These are phyloP conservation scores for Orobanche coerulescens DNA, from an alignment of 257 asterid species.

Conservation along the genomic window DNA sequence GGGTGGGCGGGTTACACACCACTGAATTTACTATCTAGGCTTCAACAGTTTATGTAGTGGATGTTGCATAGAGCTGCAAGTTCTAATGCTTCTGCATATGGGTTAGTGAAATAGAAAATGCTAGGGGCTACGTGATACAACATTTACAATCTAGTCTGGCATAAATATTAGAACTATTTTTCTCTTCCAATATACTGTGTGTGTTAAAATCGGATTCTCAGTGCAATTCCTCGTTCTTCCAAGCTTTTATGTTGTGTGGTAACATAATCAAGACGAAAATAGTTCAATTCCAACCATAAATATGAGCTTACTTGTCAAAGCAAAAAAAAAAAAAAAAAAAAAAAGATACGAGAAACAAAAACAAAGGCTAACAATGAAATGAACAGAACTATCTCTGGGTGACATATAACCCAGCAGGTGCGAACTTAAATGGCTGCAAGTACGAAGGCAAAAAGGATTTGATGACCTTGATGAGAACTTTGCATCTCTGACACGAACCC, in stretches of 20 bases:
- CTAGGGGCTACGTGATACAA: neutral
- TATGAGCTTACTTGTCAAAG: constrained; percentile 16
- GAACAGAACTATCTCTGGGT: neutral
- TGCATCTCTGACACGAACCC: constrained; percentile 80
- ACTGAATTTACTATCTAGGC: neutral
- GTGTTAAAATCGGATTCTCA: neutral
- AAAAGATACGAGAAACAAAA: constrained; percentile 2
- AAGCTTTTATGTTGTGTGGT: constrained; percentile 4
- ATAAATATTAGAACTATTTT: neutral
- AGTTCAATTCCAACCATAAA: constrained; percentile 5
- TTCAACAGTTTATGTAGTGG: neutral
- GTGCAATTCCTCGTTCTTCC: constrained; percentile 14
- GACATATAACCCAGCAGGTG: constrained; percentile 1
- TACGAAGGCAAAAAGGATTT: constrained; percentile 5
- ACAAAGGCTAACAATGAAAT: neutral
- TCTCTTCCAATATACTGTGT: neutral
- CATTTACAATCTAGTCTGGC: neutral
- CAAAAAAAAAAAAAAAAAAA: no score
- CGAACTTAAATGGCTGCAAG: constrained; percentile 7
- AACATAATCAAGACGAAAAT: constrained; percentile 14
- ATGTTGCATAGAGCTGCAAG: neutral
- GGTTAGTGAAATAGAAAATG: constrained; percentile 3
- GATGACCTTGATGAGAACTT: constrained; percentile 85
- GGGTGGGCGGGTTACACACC: neutral
- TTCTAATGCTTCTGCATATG: neutral